These are phyloP conservation scores for Serendipita indica DNA, from an alignment of 768 basidiomycete species.

Conservation along the genomic window DNA sequence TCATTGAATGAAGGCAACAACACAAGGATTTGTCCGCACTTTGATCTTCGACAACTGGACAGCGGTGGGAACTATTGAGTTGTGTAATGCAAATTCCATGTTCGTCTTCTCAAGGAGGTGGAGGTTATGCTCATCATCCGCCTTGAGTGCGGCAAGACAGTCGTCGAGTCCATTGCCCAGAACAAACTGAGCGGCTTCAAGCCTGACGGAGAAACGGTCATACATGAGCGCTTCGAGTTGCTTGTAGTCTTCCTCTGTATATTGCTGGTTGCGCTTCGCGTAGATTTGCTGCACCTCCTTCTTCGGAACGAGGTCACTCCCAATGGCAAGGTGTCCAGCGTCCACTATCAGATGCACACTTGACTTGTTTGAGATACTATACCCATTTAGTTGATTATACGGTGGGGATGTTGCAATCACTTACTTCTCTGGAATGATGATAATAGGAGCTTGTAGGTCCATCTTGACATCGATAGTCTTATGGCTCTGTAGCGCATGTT, in stretches of 20 bases:
- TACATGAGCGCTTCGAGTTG: slow-evolving; percentile 89
- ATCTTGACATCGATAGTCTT: slow-evolving; percentile 94
- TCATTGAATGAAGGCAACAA: background rate
- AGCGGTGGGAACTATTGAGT: slow-evolving; percentile 78
- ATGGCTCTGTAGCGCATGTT: slow-evolving; percentile 83
- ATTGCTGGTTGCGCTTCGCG: slow-evolving; percentile 68
- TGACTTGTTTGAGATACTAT: slow-evolving; percentile 55
- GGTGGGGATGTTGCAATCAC: slow-evolving; percentile 13
- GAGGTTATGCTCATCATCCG: slow-evolving; percentile 37
- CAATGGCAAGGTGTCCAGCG: slow-evolving; percentile 90
- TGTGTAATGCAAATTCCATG: slow-evolving; percentile 77
- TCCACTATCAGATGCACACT: slow-evolving; percentile 86
- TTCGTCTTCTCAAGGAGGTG: slow-evolving; percentile 88
- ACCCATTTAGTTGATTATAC: slow-evolving; percentile 13
- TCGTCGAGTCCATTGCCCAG: slow-evolving; percentile 71
- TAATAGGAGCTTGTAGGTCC: slow-evolving; percentile 92
- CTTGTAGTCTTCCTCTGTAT: slow-evolving; percentile 74
- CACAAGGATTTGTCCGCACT: slow-evolving; percentile 7
- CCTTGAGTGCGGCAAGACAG: slow-evolving; percentile 64
- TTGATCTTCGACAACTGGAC: slow-evolving; percentile 78
- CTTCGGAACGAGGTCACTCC: slow-evolving; percentile 81
- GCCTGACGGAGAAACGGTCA: slow-evolving; percentile 67
- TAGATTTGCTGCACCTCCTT: slow-evolving; percentile 60
- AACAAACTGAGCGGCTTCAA: slow-evolving; percentile 84
- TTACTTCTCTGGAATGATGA: slow-evolving; percentile 91